phyloP scores from a whole-genome alignment of 352 stramenopile genomes.

The Phytopythium boreale region DNA sequence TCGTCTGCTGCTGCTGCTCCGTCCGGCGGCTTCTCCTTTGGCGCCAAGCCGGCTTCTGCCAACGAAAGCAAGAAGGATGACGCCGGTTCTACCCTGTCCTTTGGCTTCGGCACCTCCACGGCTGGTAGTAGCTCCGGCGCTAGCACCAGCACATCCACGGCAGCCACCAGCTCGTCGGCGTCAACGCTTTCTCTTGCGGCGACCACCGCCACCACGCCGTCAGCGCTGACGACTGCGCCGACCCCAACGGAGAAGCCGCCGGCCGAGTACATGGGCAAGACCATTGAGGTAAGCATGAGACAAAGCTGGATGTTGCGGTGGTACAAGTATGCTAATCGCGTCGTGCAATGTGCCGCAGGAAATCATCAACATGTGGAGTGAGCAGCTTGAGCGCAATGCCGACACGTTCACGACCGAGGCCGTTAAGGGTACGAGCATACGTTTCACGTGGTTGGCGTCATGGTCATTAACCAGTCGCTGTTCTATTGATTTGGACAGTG shows the following conservation, averaged over 20 bases:
- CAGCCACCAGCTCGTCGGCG: slow-evolving; percentile 13
- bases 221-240: slow-evolving; percentile 24
- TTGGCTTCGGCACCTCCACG: slow-evolving; percentile 25
- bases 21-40: slow-evolving; percentile 41
- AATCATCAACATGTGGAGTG: slow-evolving; percentile 90
- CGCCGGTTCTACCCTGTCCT: slow-evolving; percentile 13
- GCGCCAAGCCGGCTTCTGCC: slow-evolving; percentile 17
- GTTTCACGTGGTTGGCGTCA: neutral
- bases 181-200: neutral
- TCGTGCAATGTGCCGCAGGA: slow-evolving; percentile 29
- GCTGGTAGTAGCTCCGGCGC: slow-evolving; percentile 8
- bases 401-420: slow-evolving; percentile 87
- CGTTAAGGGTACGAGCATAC: slow-evolving; percentile 57
- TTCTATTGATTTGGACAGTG: slow-evolving; percentile 28
- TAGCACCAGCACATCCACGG: slow-evolving; percentile 15
- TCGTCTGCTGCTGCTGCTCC: slow-evolving; percentile 14
- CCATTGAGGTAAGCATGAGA: slow-evolving; percentile 52
- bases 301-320: neutral
- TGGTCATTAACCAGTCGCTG: neutral
- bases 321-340: neutral
- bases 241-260: slow-evolving; percentile 62
- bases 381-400: slow-evolving; percentile 81
- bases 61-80: slow-evolving; percentile 28
- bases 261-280: slow-evolving; percentile 83
- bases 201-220: slow-evolving; percentile 13